A percentile compares a stretch with the other conserved stretches of the same genome.
These are phyloP conservation scores for Colletotrichum sp. DNA, from an alignment of 2,329 filamentous ascomycete species.

Conservation along the genomic window DNA sequence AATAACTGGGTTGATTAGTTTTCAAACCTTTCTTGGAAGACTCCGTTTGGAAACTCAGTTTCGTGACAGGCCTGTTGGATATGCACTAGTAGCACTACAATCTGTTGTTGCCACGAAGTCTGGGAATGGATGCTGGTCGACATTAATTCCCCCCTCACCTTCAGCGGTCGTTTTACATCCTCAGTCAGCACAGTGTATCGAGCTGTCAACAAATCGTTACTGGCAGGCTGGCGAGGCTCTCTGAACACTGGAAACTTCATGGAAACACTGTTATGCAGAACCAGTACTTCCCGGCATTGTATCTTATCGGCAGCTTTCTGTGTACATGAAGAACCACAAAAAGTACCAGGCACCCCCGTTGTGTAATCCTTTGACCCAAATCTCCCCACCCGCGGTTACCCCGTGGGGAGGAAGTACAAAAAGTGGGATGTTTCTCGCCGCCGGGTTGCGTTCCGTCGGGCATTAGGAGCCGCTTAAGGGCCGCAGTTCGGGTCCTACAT, in stretches of 20 bases:
- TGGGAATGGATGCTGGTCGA: background rate
- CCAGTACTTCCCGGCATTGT: background rate
- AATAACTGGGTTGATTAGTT: background rate
- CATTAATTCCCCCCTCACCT: background rate
- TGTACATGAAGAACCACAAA: background rate
- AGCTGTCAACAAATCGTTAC: background rate
- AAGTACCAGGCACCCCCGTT: background rate
- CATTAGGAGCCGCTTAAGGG: background rate
- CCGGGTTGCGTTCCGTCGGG: background rate
- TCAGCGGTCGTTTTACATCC: background rate
- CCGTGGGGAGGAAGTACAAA: background rate
- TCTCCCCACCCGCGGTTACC: background rate
- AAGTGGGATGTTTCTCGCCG: background rate
- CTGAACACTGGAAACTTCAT: background rate
- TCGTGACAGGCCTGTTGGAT: background rate
- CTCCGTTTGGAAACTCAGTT: background rate
- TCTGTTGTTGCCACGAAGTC: background rate
- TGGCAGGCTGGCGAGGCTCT: background rate
- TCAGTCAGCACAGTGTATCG: fast-evolving
- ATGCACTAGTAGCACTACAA: background rate
- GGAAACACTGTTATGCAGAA: background rate
- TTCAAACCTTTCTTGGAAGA: background rate
- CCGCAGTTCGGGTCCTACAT: background rate
- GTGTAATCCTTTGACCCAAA: background rate
- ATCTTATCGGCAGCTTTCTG: background rate